phyloP scores from a whole-genome alignment of 805 yeast genomes.

The Lachancea kluyveri region DNA sequence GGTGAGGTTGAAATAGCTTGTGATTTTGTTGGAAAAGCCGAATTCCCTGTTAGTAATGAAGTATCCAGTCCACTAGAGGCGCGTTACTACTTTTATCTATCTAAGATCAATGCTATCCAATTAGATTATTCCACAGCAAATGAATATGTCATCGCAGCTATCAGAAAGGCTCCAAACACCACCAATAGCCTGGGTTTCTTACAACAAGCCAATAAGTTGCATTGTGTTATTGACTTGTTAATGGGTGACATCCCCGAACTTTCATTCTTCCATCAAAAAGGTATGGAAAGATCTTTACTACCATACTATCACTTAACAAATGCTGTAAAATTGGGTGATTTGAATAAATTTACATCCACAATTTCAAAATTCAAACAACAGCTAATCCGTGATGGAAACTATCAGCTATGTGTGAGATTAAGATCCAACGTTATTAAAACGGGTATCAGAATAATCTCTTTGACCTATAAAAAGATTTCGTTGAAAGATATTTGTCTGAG shows the following conservation, averaged over 20 bases:
- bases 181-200: constrained; percentile 77
- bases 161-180: constrained; percentile 93
- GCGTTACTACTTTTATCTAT: constrained; percentile 83
- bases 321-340: constrained; percentile 90
- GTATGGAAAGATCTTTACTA: constrained; percentile 51
- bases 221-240: constrained; percentile 80
- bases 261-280: constrained; percentile 63
- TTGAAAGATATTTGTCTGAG: constrained; percentile 91
- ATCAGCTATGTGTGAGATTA: constrained; percentile 77
- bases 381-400: constrained; percentile 72
- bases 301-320: constrained; percentile 85
- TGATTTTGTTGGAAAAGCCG: constrained; percentile 81
- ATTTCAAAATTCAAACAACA: constrained; percentile 53
- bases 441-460: constrained; percentile 87
- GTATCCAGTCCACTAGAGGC: constrained; percentile 87
- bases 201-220: constrained; percentile 84
- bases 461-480: constrained; percentile 86
- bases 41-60: constrained; percentile 61
- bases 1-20: constrained; percentile 86
- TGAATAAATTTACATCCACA: constrained; percentile 69
- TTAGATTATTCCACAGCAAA: constrained; percentile 86
- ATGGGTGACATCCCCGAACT: constrained; percentile 97
- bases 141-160: constrained; percentile 88
- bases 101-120: constrained; percentile 88
- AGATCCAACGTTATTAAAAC: constrained; percentile 97